Conservation (phyloP, 495 filamentous ascomycete genomes). For the Rhypophila decipiens region DNA sequence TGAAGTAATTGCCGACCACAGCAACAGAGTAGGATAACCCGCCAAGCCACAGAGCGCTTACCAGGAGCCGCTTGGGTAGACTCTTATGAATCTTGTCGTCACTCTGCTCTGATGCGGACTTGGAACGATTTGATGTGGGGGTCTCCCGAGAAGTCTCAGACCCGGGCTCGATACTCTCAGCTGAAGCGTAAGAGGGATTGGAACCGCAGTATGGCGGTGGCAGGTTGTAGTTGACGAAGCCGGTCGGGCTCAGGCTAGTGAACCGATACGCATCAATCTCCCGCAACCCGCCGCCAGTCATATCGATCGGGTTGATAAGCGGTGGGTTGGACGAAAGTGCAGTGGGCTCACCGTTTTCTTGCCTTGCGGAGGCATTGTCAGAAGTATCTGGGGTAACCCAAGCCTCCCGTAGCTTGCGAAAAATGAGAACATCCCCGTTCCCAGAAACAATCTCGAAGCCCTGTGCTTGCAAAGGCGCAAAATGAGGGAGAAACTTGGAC, state of each 20-base stretch:
- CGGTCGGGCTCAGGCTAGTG: conserved; percentile 50
- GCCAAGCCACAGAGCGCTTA: conserved; percentile 55
- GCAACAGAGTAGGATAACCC: conserved; percentile 62
- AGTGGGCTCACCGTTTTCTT: background rate
- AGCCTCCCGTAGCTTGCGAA: conserved; percentile 50
- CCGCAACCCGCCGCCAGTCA: conserved; percentile 33
- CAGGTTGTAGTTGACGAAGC: conserved; percentile 51
- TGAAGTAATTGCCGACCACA: conserved; percentile 61
- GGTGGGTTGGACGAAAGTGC: background rate
- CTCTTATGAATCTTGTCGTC: conserved; percentile 31
- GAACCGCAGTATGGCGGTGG: conserved; percentile 10
- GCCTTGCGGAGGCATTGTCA: background rate
- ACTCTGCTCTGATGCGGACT: conserved; percentile 5
- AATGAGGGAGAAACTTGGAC: conserved; percentile 64
- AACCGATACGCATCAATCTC: conserved; percentile 42
- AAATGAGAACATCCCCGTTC: conserved; percentile 63
- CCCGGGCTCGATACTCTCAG: conserved; percentile 24
- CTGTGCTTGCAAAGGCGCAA: conserved; percentile 54
- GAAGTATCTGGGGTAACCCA: background rate
- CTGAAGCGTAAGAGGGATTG: background rate
- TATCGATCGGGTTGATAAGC: conserved; percentile 50
- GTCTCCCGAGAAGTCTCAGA: conserved; percentile 52
- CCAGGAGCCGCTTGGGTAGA: conserved; percentile 42
- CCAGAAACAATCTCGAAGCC: conserved; percentile 73
- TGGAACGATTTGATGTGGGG: conserved; percentile 43